Evolutionary conservation across 805 yeast genomes (phyloP).

Genomic region (Myxozyma vanderwaltii): DNA sequence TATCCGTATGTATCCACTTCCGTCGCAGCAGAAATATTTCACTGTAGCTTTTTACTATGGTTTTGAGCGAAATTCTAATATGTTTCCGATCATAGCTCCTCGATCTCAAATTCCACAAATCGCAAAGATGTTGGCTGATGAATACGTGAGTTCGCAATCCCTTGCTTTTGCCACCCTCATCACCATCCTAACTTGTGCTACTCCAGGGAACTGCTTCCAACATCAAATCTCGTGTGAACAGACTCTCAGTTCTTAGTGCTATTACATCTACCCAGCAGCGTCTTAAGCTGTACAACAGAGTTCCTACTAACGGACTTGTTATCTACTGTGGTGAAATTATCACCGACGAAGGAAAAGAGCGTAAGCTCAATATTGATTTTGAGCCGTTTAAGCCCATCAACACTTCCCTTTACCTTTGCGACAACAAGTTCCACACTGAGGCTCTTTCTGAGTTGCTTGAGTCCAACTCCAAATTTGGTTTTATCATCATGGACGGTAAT

Average conservation of each 20-base stretch:
- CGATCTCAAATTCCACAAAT: slow-evolving; percentile 86
- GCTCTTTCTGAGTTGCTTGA: slow-evolving; percentile 91
- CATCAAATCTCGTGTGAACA: slow-evolving; percentile 95
- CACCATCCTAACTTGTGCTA: background rate
- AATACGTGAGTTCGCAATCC: slow-evolving; percentile 51
- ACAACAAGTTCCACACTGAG: slow-evolving; percentile 97
- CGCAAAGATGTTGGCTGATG: slow-evolving; percentile 93
- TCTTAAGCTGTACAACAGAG: slow-evolving; percentile 81
- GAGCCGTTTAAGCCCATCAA: slow-evolving; percentile 99
- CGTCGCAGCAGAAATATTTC: background rate
- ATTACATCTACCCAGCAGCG: slow-evolving; percentile 98
- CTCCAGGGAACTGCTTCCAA: slow-evolving; percentile 88
- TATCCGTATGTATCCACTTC: slow-evolving; percentile 53
- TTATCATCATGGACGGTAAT: slow-evolving; percentile 99
- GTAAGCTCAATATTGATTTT: slow-evolving; percentile 93
- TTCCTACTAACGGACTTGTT: slow-evolving; percentile 94
- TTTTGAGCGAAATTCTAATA: background rate
- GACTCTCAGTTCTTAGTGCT: slow-evolving; percentile 92
- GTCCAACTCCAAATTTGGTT: slow-evolving; percentile 94
- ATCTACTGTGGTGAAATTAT: slow-evolving; percentile 97
- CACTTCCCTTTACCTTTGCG: slow-evolving; percentile 94
- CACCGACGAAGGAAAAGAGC: slow-evolving; percentile 96
- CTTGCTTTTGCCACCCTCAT: background rate
- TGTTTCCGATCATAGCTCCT: slow-evolving; percentile 66
- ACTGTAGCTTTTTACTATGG: background rate